Conservation (phyloP, 176 grass and related monocot genomes). For the Musa beccarii region DNA sequence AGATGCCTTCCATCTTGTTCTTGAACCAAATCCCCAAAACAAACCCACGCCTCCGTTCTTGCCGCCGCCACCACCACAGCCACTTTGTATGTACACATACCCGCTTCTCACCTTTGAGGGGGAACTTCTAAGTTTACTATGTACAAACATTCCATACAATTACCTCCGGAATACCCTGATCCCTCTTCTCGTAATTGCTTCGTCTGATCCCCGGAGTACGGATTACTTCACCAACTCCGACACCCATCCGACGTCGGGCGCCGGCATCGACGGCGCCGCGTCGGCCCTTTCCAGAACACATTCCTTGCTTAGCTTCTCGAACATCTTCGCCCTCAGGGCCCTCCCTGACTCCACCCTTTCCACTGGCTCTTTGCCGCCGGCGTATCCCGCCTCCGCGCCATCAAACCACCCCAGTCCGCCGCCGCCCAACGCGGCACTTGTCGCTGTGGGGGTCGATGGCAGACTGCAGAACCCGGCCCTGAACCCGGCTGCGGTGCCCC, state of each 20-base stretch:
- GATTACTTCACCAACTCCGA: not conserved
- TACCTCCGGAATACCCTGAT: too few relatives aligned
- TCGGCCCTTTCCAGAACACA: not conserved
- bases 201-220: too few relatives aligned
- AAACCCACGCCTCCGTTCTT: too few relatives aligned
- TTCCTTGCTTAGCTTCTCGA: not conserved
- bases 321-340: not conserved
- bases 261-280: not conserved
- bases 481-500: not conserved
- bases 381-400: not conserved
- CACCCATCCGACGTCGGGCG: not conserved
- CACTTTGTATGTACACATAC: too few relatives aligned
- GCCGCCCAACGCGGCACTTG: not conserved
- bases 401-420: not conserved
- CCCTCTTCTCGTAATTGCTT: not conserved
- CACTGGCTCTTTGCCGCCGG: not conserved
- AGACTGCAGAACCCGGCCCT: not conserved
- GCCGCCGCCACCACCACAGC: too few relatives aligned
- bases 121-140: too few relatives aligned
- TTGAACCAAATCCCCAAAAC: not conserved
- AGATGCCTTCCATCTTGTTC: not conserved
- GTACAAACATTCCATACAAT: too few relatives aligned
- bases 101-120: too few relatives aligned
- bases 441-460: not conserved
- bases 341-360: slow-evolving; percentile 6